Base-by-base conservation (phyloP, 129 eudicot genomes). In the Helianthus tuberosus region DNA sequence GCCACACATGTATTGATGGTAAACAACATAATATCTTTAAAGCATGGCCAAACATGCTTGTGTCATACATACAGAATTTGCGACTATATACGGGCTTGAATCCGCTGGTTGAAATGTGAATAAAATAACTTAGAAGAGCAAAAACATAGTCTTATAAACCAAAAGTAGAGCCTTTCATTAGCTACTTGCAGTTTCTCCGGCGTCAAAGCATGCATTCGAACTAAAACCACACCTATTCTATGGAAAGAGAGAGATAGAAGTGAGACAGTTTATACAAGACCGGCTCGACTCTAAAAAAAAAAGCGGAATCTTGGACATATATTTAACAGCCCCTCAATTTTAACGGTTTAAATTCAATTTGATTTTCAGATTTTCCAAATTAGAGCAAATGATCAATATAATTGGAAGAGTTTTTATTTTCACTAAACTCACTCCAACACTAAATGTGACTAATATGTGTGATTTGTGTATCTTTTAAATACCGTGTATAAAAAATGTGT, bases 11-110 rank as follows among this genome's bases (percentile, higher is more conserved):
- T 69, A 61, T 49, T 20, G 35, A 77, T 69, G 65, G 57, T 36
- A 69, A 77, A 69, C 71, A 68, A 49, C 39, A 77, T 69, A 38
- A 69, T 60, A 77, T 38, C 20, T 60, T 9, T 36, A 57, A 12
- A 46, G 64, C 70, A 36, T 12, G 54, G 4, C 63, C 50, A 48
- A 61, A n/a, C 70, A 69, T 60, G 61, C 70, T 59, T 77, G 71
- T 41, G 10, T 41, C 47, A 11, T 52, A n/a, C 72, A 76, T 32
- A 13, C 41, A 35, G 54, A 48, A 20, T 35, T 44, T 72, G 64
- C 15, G 47, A 60, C 49, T 43, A 39, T 12, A 47, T 6, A 65
- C 36, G 39, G 79, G 29, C n/a, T 49, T 39, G 10, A 49, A 7
- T 36, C 71, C 3, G 4, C 8, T 36, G 50, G 2, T 49, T 14